Base-by-base conservation (phyloP, 2,329 filamentous ascomycete species). In the Spiromastix sp. region DNA sequence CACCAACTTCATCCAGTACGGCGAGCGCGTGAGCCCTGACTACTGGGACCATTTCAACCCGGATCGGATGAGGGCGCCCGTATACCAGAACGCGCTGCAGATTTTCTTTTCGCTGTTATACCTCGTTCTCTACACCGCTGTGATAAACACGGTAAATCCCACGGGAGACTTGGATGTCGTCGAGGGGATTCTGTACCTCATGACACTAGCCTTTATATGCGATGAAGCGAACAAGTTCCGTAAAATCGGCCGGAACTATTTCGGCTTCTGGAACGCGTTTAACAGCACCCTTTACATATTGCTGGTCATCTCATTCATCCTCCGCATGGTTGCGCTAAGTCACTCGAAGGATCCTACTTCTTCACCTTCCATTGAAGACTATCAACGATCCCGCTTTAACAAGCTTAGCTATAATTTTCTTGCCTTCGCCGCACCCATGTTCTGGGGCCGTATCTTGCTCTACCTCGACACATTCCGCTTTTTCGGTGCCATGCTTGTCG, bases 201-300 rank as follows among this genome's bases (percentile, higher is more conserved):
- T 98, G 65, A 96, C 91, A 0, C 57, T 89, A 4, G 87, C 85
- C 15, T 98, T 93, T 57, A 72, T 95, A 20, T 86, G 79, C 49
- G 89, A 98, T 54, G 91, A 96, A 54, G 46, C 79, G 1, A 66
- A 78, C 53, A 98, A 98, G 59, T 74, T 95, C 48, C 94, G 85
- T 75, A 98, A 98, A 57, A 83, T 94, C 10, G 91, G 91, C 7
- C 75, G 82, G 42, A 82, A 81, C 50, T 96, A 96, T 51, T 70
- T 98, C 37, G 81, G 85, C 13, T 98, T 98, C 58, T 96, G 91
- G 91, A 95, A 94, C 51, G 83, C 83, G 16, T 94, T 98, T 67
- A 98, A 98, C 59, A 72, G 74, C 17, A 70, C 80, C 0, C 70
- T 98, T 0, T 98, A 98, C 58, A 60, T 72, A 0, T 67, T 96